Evolutionary conservation across 768 basidiomycete genomes (phyloP).

Genomic region (Panellus pusillus): DNA sequence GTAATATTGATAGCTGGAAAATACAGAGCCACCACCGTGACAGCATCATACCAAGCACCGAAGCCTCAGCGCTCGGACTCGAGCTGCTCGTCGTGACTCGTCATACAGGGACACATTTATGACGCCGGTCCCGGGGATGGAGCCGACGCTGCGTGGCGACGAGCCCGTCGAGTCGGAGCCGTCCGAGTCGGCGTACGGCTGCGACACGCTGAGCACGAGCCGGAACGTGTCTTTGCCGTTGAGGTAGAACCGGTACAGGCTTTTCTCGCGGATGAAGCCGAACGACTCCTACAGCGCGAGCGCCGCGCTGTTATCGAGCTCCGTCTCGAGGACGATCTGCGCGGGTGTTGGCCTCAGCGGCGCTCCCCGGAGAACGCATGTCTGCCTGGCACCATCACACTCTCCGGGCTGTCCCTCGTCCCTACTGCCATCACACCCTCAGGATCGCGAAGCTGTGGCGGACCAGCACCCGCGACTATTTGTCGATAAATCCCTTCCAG

Average conservation of each 20-base stretch:
- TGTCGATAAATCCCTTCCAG: too few species aligned
- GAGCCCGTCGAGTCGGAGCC: conserved; percentile 31
- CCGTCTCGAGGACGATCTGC: conserved; percentile 93
- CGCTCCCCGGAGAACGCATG: too few species aligned
- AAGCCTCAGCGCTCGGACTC: conserved; percentile 38
- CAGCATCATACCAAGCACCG: too few species aligned
- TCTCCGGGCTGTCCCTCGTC: too few species aligned
- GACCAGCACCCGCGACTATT: too few species aligned
- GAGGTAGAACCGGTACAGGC: conserved; percentile 91
- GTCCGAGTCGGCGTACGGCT: conserved; percentile 36
- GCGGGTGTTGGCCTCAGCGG: too few species aligned
- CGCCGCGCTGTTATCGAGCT: conserved; percentile 88
- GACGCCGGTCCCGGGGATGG: conserved; percentile 32
- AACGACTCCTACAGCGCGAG: conserved; percentile 87
- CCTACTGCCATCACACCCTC: too few species aligned
- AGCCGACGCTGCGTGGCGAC: conserved; percentile 25
- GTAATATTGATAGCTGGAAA: too few species aligned
- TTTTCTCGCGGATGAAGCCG: conserved; percentile 95
- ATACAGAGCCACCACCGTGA: too few species aligned
- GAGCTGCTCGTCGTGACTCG: conserved; percentile 37
- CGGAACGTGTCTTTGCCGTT: conserved; percentile 97
- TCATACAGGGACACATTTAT: conserved; percentile 47
- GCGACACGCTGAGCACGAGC: conserved; percentile 65
- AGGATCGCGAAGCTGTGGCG: too few species aligned
- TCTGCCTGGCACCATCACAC: too few species aligned